Conservation (phyloP, 352 stramenopile species). For the Phytophthora vignae region DNA sequence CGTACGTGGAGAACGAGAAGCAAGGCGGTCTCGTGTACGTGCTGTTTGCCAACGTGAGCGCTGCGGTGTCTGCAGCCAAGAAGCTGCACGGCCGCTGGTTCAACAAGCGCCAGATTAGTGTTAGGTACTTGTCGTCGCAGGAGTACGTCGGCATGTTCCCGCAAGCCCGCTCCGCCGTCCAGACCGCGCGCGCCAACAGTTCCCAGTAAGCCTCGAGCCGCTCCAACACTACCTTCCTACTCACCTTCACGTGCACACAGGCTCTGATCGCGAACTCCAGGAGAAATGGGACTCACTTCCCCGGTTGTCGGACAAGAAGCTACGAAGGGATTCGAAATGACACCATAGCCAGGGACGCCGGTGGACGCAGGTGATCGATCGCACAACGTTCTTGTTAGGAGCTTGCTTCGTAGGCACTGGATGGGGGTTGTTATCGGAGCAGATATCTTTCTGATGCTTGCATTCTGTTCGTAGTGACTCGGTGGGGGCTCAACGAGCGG, state of each 20-base stretch:
- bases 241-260: slow-evolving; percentile 40
- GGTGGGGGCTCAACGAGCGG: slow-evolving; percentile 8
- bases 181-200: slow-evolving; percentile 54
- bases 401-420: slow-evolving; percentile 16
- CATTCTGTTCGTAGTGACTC: slow-evolving; percentile 43
- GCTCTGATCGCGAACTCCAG: slow-evolving; percentile 13
- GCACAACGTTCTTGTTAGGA: slow-evolving; percentile 19
- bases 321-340: not conserved
- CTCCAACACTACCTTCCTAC: slow-evolving; percentile 34
- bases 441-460: slow-evolving; percentile 40
- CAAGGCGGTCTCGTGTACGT: slow-evolving; percentile 90
- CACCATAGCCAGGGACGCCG: slow-evolving; percentile 16
- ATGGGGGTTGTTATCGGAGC: slow-evolving; percentile 20
- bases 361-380: slow-evolving; percentile 28
- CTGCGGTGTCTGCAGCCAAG: slow-evolving; percentile 69
- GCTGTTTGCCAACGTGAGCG: slow-evolving; percentile 72
- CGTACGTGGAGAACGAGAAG: slow-evolving; percentile 87
- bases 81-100: slow-evolving; percentile 92
- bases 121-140: slow-evolving; percentile 86
- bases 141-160: slow-evolving; percentile 93
- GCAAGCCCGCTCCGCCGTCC: slow-evolving; percentile 73
- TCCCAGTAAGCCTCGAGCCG: slow-evolving; percentile 36
- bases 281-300: not conserved
- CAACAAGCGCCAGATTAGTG: slow-evolving; percentile 91
- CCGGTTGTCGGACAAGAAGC: slow-evolving; percentile 3